Evolutionary conservation across 2,329 filamentous ascomycete species (phyloP).

Genomic region (Achaetomium macrosporum): DNA sequence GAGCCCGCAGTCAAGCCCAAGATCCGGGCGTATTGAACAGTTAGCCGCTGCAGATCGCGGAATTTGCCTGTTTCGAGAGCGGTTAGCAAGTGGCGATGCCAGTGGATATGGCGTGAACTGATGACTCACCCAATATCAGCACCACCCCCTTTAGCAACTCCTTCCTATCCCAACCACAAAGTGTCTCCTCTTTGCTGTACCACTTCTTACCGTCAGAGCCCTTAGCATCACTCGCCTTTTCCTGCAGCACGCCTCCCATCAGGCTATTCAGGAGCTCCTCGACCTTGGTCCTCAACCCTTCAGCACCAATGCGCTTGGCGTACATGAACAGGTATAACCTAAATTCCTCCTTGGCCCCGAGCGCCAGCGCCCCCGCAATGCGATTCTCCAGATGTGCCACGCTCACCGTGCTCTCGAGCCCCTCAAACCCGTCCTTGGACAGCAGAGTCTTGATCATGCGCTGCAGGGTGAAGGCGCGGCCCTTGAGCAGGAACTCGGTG

Average conservation of each 20-base stretch:
- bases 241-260: slow-evolving; percentile 63
- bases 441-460: slow-evolving; percentile 84
- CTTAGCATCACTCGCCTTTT: slow-evolving; percentile 38
- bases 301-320: slow-evolving; percentile 86
- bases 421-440: slow-evolving; percentile 84
- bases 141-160: slow-evolving; percentile 88
- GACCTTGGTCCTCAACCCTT: slow-evolving; percentile 80
- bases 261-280: slow-evolving; percentile 84
- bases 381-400: slow-evolving; percentile 95
- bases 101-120: slow-evolving; percentile 3
- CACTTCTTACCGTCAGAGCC: slow-evolving; percentile 47
- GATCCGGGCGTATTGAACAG: slow-evolving; percentile 89
- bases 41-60: slow-evolving; percentile 85
- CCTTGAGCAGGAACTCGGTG: slow-evolving; percentile 83
- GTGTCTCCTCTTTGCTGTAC: slow-evolving; percentile 60
- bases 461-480: slow-evolving; percentile 84
- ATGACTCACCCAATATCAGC: slow-evolving; percentile 74
- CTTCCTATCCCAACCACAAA: slow-evolving; percentile 87
- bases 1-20: slow-evolving; percentile 56
- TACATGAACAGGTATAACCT: slow-evolving; percentile 97
- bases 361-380: slow-evolving; percentile 77
- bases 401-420: slow-evolving; percentile 83
- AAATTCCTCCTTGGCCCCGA: slow-evolving; percentile 88
- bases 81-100: neutral
- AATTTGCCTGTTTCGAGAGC: slow-evolving; percentile 67